Conservation (phyloP, 345 rosid genomes). For the Populus euphratica region DNA sequence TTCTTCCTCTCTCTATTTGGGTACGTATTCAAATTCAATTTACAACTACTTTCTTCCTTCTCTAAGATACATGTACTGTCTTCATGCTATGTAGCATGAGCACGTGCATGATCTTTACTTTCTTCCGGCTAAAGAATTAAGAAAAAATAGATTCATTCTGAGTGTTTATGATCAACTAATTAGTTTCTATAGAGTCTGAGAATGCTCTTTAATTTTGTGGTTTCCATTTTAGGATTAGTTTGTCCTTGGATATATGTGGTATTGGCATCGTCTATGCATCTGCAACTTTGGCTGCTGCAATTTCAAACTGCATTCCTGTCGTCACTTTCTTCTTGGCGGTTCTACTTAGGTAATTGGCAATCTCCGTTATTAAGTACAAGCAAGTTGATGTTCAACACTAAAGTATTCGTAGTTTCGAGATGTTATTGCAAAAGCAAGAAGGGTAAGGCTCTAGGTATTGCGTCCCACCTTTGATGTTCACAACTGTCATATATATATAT, state of each 20-base stretch:
- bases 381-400: not conserved
- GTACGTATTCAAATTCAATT: conserved; percentile 34
- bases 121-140: no score
- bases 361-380: no score
- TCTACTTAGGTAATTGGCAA: conserved; percentile 46
- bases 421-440: not conserved
- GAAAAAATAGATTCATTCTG: not conserved
- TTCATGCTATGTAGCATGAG: no score
- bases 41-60: not conserved
- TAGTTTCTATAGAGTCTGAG: not conserved
- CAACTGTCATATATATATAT: not conserved
- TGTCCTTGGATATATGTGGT: conserved; percentile 61
- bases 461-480: not conserved
- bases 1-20: conserved; percentile 70
- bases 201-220: not conserved
- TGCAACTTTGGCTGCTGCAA: conserved; percentile 83
- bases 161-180: not conserved
- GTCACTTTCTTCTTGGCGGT: conserved; percentile 89
- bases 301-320: conserved; percentile 77
- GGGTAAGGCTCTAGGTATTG: not conserved
- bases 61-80: no score
- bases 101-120: no score
- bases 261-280: conserved; percentile 69
- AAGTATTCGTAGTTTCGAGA: not conserved
- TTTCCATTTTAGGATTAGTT: conserved; percentile 46